A percentile compares a stretch with the other conserved stretches of the same genome.
phyloP scores from a whole-genome alignment of 306 rosid genomes.

The Cicer chorassanicum region DNA sequence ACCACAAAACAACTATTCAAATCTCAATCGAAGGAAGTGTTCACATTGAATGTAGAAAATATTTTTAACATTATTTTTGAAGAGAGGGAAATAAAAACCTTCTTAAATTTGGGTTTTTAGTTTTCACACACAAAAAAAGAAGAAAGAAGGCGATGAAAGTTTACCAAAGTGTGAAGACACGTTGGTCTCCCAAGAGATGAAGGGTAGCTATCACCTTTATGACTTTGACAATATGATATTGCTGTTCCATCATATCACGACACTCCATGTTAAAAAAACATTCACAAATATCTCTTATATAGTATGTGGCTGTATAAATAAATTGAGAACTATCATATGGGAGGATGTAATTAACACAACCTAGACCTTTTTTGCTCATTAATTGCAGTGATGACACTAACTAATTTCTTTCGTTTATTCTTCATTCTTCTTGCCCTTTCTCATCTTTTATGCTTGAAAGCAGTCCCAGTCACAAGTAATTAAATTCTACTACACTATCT shows the following conservation, averaged over 20 bases:
- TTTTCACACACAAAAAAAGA: constrained; percentile 40
- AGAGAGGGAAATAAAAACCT: too few species aligned
- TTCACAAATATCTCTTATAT: constrained; percentile 30
- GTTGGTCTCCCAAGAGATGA: constrained; percentile 46
- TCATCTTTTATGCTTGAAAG: constrained; percentile 60
- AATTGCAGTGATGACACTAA: constrained; percentile 47
- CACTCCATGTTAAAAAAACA: constrained; percentile 33
- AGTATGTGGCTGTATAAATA: constrained; percentile 57
- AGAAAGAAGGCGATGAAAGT: constrained; percentile 31
- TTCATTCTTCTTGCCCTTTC: constrained; percentile 62
- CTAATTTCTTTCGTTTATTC: constrained; percentile 57
- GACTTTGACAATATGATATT: constrained; percentile 45
- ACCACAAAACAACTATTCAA: too few species aligned
- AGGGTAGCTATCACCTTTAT: constrained; percentile 58
- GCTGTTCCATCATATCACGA: constrained; percentile 27
- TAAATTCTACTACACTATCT: constrained; percentile 3
- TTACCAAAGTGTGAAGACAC: constrained; percentile 45
- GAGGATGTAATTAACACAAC: constrained; percentile 24
- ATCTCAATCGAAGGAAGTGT: too few species aligned
- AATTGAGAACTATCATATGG: constrained; percentile 50
- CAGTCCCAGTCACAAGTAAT: constrained; percentile 79
- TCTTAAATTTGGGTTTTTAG: background rate
- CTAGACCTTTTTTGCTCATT: constrained; percentile 29
- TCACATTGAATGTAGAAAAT: too few species aligned
- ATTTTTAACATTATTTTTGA: too few species aligned